Conservation (phyloP, 352 stramenopile species). For the Pythium graminicola region DNA sequence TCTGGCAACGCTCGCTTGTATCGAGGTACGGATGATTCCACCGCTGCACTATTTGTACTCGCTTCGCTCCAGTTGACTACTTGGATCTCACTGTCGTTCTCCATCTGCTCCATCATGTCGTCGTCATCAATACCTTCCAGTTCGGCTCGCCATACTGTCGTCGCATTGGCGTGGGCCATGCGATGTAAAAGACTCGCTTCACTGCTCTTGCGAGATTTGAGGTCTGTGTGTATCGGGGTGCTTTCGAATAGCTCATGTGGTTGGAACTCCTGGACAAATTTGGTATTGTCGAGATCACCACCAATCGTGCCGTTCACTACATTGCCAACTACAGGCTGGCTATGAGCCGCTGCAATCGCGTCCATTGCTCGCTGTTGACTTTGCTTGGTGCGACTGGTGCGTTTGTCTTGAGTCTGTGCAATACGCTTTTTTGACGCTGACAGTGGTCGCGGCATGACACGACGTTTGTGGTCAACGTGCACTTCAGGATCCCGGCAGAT, state of each 20-base stretch:
- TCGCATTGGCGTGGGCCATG: conserved; percentile 41
- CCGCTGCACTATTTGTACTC: no score
- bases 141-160: conserved; percentile 44
- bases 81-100: background rate
- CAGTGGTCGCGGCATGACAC: conserved; percentile 26
- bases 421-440: conserved; percentile 30
- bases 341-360: conserved; percentile 33
- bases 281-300: no score
- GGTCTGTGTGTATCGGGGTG: no score
- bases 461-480: conserved; percentile 35
- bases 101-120: no score
- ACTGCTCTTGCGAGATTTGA: conserved; percentile 42
- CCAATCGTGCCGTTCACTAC: no score
- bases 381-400: conserved; percentile 40
- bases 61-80: background rate
- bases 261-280: no score
- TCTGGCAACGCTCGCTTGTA: conserved; percentile 35
- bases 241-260: no score
- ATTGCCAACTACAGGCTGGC: no score
- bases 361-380: conserved; percentile 36
- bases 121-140: conserved; percentile 52
- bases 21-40: no score
- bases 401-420: conserved; percentile 45
- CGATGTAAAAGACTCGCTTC: conserved; percentile 46
- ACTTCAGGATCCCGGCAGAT: conserved; percentile 42